A percentile compares a stretch with the other conserved stretches of the same genome.
Conservation (phyloP, 2,329 filamentous ascomycete genomes). For the Trichoderma koningii region DNA sequence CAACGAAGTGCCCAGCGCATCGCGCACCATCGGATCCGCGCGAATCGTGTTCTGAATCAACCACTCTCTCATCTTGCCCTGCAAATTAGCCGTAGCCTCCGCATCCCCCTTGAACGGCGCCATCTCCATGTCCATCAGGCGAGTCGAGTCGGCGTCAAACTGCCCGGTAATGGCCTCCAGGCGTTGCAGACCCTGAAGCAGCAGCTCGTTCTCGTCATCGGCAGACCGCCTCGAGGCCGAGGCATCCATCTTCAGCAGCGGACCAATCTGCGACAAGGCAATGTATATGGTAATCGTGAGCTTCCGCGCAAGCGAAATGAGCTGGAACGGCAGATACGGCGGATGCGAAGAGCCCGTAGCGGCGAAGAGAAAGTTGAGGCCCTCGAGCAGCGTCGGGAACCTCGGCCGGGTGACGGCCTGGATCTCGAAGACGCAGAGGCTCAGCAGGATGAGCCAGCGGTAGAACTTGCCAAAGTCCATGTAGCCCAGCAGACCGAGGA, state of each 20-base stretch:
- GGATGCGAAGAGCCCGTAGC: slow-evolving; percentile 47
- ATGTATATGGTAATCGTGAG: slow-evolving; percentile 78
- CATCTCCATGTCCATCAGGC: slow-evolving; percentile 75
- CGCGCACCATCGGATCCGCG: slow-evolving; percentile 77
- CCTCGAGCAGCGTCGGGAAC: slow-evolving; percentile 49
- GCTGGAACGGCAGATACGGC: slow-evolving; percentile 82
- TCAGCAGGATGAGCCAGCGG: slow-evolving; percentile 61
- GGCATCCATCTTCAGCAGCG: slow-evolving; percentile 56
- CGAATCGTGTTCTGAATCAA: slow-evolving; percentile 83
- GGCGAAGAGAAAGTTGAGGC: slow-evolving; percentile 50
- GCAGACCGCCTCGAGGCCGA: slow-evolving; percentile 38
- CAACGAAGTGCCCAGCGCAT: slow-evolving; percentile 71
- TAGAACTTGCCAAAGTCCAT: slow-evolving; percentile 67
- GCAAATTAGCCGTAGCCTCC: slow-evolving; percentile 58
- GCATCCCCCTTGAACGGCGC: slow-evolving; percentile 77
- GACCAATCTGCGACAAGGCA: slow-evolving; percentile 78
- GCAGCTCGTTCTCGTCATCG: slow-evolving; percentile 50
- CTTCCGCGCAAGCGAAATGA: slow-evolving; percentile 73
- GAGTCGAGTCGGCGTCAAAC: slow-evolving; percentile 68
- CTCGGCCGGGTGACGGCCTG: slow-evolving; percentile 57
- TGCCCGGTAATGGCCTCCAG: slow-evolving; percentile 62
- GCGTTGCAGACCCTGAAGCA: slow-evolving; percentile 65
- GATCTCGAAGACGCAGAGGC: slow-evolving; percentile 59
- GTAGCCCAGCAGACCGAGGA: slow-evolving; percentile 66
- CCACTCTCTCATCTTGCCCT: slow-evolving; percentile 78